A percentile compares a stretch with the other conserved stretches of the same genome.
These are phyloP conservation scores for Scheffersomyces amazonensis DNA, from an alignment of 805 yeast genomes.

Conservation along the genomic window DNA sequence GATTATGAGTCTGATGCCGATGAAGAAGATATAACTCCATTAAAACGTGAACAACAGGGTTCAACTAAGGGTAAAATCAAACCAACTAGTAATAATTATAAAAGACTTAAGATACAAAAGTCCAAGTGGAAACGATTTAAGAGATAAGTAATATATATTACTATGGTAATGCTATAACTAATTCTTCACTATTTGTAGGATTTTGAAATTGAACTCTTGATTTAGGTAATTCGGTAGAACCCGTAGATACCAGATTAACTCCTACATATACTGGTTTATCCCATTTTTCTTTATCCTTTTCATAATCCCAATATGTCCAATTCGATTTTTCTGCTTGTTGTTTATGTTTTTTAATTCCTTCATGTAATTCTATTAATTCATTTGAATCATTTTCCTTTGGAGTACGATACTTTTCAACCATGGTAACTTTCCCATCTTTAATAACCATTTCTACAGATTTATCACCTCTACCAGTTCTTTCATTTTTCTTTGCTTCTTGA, in stretches of 20 bases:
- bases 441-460: constrained; percentile 76
- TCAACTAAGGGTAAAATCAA: constrained; percentile 16
- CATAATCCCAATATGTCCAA: constrained; percentile 57
- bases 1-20: constrained; percentile 5
- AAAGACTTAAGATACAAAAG: constrained; percentile 47
- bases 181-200: constrained; percentile 19
- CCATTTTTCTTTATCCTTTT: constrained; percentile 54
- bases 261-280: constrained; percentile 44
- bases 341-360: constrained; percentile 19
- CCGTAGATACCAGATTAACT: neutral
- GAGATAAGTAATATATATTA: neutral
- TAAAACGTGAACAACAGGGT: neutral
- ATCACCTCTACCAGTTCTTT: constrained; percentile 69
- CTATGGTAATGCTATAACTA: constrained; percentile 17
- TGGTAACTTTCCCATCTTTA: constrained; percentile 72
- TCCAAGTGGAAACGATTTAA: constrained; percentile 1
- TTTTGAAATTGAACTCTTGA: constrained; percentile 25
- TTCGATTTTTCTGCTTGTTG: constrained; percentile 23
- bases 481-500: constrained; percentile 55
- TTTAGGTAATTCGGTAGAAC: constrained; percentile 1
- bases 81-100: constrained; percentile 48
- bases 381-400: constrained; percentile 20
- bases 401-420: constrained; percentile 44
- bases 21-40: constrained; percentile 12
- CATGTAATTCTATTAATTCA: constrained; percentile 37